phyloP scores from a whole-genome alignment of 305 asterid genomes.

The Fraxinus xanthoxyloides region DNA sequence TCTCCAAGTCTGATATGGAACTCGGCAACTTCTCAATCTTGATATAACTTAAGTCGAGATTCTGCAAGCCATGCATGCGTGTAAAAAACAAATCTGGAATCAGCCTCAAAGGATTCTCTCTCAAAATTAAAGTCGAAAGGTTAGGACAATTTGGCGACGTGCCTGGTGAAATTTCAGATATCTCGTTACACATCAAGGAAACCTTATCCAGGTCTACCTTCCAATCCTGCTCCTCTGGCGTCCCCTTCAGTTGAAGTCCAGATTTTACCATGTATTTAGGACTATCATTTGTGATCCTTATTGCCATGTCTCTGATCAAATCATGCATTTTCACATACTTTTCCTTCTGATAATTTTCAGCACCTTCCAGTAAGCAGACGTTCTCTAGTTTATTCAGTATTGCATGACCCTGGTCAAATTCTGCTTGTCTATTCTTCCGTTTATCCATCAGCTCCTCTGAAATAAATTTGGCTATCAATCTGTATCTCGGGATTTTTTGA shows the following conservation, averaged over 20 bases:
- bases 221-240: constrained; percentile 19
- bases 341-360: not conserved
- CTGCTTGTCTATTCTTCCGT: constrained; percentile 5
- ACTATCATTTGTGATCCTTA: constrained; percentile 9
- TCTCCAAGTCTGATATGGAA: constrained; percentile 9
- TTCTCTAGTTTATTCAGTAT: constrained; percentile 23
- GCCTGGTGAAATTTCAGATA: not conserved
- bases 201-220: not conserved
- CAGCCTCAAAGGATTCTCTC: not conserved
- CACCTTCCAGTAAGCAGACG: constrained; percentile 16
- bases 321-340: constrained; percentile 26
- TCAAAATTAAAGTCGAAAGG: not conserved
- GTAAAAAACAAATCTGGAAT: not conserved
- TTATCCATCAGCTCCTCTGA: constrained; percentile 14
- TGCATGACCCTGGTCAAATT: constrained; percentile 24
- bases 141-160: not conserved
- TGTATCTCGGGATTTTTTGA: not conserved
- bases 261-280: constrained; percentile 19
- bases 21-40: not conserved
- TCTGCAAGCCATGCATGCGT: not conserved
- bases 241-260: not conserved
- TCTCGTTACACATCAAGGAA: not conserved
- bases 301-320: constrained; percentile 26
- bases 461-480: constrained; percentile 13
- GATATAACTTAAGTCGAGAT: not conserved